phyloP scores from a whole-genome alignment of 2,329 filamentous ascomycete genomes.

The Fusarium sp. region DNA sequence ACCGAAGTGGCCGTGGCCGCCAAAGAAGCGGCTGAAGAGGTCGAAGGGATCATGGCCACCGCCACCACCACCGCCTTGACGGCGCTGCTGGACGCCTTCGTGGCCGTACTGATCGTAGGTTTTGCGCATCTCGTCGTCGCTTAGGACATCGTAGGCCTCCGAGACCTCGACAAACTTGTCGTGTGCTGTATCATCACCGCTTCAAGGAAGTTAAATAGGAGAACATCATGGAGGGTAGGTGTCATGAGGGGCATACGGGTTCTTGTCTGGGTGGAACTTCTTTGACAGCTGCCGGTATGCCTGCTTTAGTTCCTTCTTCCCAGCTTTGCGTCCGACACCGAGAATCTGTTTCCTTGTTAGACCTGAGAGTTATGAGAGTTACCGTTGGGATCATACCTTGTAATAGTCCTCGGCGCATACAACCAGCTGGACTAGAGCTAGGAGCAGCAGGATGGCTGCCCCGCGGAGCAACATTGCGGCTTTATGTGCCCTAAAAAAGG shows the following conservation, averaged over 20 bases:
- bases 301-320: slow-evolving; percentile 91
- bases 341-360: slow-evolving; percentile 72
- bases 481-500: slow-evolving; percentile 31
- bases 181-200: slow-evolving; percentile 83
- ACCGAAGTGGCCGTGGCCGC: slow-evolving; percentile 88
- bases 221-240: not conserved
- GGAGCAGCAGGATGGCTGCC: slow-evolving; percentile 66
- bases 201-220: slow-evolving; percentile 53
- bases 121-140: slow-evolving; percentile 82
- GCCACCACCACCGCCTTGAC: slow-evolving; percentile 73
- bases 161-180: slow-evolving; percentile 95
- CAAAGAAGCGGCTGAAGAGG: slow-evolving; percentile 96
- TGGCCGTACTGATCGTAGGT: slow-evolving; percentile 97
- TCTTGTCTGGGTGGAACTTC: slow-evolving; percentile 98
- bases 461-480: slow-evolving; percentile 68
- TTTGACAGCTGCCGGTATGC: slow-evolving; percentile 94
- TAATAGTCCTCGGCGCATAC: slow-evolving; percentile 82
- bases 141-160: slow-evolving; percentile 95
- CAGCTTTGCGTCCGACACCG: slow-evolving; percentile 83
- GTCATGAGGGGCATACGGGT: slow-evolving; percentile 76
- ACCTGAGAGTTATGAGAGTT: not conserved
- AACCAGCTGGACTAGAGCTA: slow-evolving; percentile 69
- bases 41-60: slow-evolving; percentile 90
- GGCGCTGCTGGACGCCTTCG: slow-evolving; percentile 88
- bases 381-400: slow-evolving; percentile 67